Evolutionary conservation across 1,139 yeast genomes (phyloP).

Genomic region (Pichia sp.): DNA sequence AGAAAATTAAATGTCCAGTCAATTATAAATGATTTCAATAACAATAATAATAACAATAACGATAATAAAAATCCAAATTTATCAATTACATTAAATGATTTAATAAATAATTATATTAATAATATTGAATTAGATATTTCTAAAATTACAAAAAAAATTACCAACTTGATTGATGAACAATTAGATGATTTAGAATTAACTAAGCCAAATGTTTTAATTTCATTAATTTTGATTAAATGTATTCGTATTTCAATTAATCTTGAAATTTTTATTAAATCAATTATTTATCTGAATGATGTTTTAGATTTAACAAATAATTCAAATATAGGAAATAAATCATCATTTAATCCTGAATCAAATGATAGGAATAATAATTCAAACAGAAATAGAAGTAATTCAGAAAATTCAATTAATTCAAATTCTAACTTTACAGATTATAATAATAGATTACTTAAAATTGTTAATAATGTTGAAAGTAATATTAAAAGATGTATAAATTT

Average conservation of each 20-base stretch:
- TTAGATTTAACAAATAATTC: not conserved
- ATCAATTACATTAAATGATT: constrained; percentile 1
- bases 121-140: constrained; percentile 45
- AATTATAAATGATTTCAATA: not conserved
- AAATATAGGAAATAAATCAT: constrained; percentile 1
- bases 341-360: not conserved
- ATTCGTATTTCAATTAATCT: constrained; percentile 20
- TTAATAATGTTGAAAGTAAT: constrained; percentile 13
- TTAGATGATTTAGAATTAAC: constrained; percentile 32
- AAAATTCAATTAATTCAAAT: not conserved
- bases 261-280: constrained; percentile 18
- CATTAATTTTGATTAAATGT: constrained; percentile 24
- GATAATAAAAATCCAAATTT: not conserved
- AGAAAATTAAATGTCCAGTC: constrained; percentile 12
- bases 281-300: constrained; percentile 18
- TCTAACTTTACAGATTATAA: constrained; percentile 5
- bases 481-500: constrained; percentile 11
- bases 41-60: not conserved
- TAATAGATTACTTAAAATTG: constrained; percentile 12
- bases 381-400: constrained; percentile 6
- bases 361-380: not conserved
- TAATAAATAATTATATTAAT: constrained; percentile 28
- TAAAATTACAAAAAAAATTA: constrained; percentile 38
- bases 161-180: constrained; percentile 31
- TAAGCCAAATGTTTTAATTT: constrained; percentile 24